A percentile compares a stretch with the other conserved stretches of the same genome.
phyloP scores from a whole-genome alignment of 2,329 filamentous ascomycete species.

The Beauveria pseudobassiana region DNA sequence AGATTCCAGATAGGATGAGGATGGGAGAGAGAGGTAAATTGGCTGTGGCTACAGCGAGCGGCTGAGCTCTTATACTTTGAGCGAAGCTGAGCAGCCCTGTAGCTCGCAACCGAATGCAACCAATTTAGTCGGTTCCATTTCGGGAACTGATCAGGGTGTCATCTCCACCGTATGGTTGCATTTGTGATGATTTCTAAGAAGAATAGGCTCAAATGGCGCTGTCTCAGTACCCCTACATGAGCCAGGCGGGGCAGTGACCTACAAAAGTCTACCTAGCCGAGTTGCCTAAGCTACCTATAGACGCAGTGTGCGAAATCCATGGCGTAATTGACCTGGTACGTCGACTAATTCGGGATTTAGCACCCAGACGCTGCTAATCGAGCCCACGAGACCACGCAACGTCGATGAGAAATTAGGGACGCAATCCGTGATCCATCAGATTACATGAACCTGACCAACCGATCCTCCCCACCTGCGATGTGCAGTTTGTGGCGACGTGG shows the following conservation, averaged over 20 bases:
- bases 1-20: neutral
- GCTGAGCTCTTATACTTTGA: constrained; percentile 9
- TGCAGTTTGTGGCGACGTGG: too few relatives aligned
- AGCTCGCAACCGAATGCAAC: neutral
- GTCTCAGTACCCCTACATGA: neutral
- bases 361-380: too few relatives aligned
- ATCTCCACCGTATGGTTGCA: neutral
- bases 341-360: neutral
- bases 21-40: neutral
- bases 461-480: neutral
- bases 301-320: neutral
- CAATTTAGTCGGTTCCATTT: neutral
- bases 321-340: neutral
- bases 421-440: neutral
- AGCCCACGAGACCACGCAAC: too few relatives aligned
- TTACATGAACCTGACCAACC: constrained; percentile 12
- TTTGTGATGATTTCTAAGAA: constrained; percentile 1
- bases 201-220: neutral
- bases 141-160: neutral
- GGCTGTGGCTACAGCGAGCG: neutral
- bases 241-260: neutral
- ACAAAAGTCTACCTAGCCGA: neutral
- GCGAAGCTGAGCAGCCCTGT: neutral
- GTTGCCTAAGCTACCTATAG: too few relatives aligned
- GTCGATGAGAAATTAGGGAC: too few relatives aligned